Conservation (phyloP, 768 basidiomycete genomes). For the Nidularia sp. region DNA sequence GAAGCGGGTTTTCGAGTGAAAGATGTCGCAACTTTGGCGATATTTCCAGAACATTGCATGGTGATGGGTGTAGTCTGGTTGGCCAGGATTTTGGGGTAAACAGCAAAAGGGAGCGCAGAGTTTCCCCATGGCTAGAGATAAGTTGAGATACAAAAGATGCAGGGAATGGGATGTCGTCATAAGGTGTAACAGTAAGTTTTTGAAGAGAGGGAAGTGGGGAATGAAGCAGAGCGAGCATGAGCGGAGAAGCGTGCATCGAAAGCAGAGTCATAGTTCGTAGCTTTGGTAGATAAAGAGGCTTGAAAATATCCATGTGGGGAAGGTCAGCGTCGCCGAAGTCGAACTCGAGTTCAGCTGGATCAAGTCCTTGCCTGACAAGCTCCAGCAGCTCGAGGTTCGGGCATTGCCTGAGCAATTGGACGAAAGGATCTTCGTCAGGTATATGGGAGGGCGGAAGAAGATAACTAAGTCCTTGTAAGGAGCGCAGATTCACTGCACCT, state of each 20-base stretch:
- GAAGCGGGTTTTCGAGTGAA: constrained; percentile 69
- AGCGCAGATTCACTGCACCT: constrained; percentile 42
- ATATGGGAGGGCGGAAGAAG: constrained; percentile 24
- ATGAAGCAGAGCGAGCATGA: constrained; percentile 55
- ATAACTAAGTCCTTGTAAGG: constrained; percentile 55
- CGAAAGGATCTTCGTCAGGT: constrained; percentile 50
- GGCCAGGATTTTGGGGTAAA: constrained; percentile 72
- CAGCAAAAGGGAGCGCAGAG: constrained; percentile 58
- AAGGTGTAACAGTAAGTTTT: constrained; percentile 70
- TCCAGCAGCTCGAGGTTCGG: constrained; percentile 60
- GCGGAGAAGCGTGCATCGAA: constrained; percentile 62
- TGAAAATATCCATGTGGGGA: constrained; percentile 26
- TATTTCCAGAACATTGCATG: constrained; percentile 38
- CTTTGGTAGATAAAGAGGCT: constrained; percentile 48
- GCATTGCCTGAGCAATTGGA: constrained; percentile 52
- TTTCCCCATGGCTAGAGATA: constrained; percentile 53
- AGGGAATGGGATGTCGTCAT: constrained; percentile 62
- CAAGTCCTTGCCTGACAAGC: constrained; percentile 55
- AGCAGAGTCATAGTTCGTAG: constrained; percentile 60
- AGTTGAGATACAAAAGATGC: constrained; percentile 54
- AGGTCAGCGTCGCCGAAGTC: constrained; percentile 19
- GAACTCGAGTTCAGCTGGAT: constrained; percentile 44
- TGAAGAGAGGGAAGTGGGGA: constrained; percentile 59
- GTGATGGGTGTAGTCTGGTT: constrained; percentile 52
- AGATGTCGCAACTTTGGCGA: constrained; percentile 63